Base-by-base conservation (phyloP, 768 basidiomycete genomes). In the Mycena vitilis region DNA sequence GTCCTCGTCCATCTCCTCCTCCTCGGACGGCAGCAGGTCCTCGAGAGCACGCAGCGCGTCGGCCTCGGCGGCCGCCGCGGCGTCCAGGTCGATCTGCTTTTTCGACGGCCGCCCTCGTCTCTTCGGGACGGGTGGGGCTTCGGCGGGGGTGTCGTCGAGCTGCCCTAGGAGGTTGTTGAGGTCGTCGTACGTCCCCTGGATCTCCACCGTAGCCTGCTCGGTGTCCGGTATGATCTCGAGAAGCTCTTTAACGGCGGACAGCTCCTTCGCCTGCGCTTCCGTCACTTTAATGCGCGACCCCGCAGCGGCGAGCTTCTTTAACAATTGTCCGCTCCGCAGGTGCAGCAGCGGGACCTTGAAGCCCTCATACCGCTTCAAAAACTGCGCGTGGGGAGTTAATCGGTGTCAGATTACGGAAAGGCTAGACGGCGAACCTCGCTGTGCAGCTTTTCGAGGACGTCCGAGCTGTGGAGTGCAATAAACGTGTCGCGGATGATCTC, bases 401-500 rank as follows among this genome's bases (percentile, higher is more conserved):
- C 42, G 51, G 65, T n/a, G 71, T 37, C 62, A 59, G 45, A 40
- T 48, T 7, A 6, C 34, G 40, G 34, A 38, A 22, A 37, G 52
- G 65, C 25, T 23, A 42, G 54, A 25, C 20, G 52, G 79, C 87
- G 60, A 69, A 94, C 94, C 88, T 98, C 96, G 3, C 82, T 78
- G 9, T 88, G 81, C 0, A 99, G 87, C 72, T 87, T 88, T 23
- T 80, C 80, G 7, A 99, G 86, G 10, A 99, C 88, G 76, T 96
- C 91, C 10, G 93, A 92, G 20, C 92, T 92, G 79, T 99, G 97
- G 18, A 99, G 85, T 0, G 92, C 89, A 65, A 99, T 93, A 78
- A 99, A 99, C 0, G 94, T 95, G 51, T 96, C 93, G 36, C 97
- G 92, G 74, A 99, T 97, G 73, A 93, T 85, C 54, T 83, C 84